Percentiles rank a stretch among this genome's conserved stretches.
Conservation (phyloP, 2,329 filamentous ascomycete genomes). For the Penicillium paneum region DNA sequence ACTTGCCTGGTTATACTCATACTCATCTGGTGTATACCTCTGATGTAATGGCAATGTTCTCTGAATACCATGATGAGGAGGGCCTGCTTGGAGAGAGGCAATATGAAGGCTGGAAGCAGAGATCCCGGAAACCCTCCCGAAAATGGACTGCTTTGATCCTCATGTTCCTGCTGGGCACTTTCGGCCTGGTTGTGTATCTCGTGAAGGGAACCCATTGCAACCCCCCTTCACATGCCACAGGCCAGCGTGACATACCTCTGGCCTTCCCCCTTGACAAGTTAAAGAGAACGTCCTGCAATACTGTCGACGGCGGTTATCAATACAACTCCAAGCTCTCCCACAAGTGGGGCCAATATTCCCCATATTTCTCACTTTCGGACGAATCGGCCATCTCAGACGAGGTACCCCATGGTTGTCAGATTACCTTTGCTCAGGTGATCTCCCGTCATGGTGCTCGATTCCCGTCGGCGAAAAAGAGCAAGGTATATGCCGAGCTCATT, state of each 20-base stretch:
- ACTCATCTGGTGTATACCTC: neutral
- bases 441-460: slow-evolving; percentile 82
- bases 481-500: slow-evolving; percentile 62
- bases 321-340: slow-evolving; percentile 62
- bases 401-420: slow-evolving; percentile 64
- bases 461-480: slow-evolving; percentile 68
- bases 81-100: slow-evolving; percentile 1
- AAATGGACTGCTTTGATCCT: slow-evolving; percentile 4
- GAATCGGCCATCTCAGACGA: slow-evolving; percentile 61
- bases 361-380: slow-evolving; percentile 66
- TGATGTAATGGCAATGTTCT: slow-evolving; percentile 4
- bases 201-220: slow-evolving; percentile 7
- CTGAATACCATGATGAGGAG: slow-evolving; percentile 6
- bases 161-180: slow-evolving; percentile 3
- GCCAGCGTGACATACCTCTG: neutral
- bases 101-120: neutral
- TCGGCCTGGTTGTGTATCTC: slow-evolving; percentile 7
- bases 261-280: neutral
- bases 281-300: slow-evolving; percentile 47
- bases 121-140: neutral
- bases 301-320: slow-evolving; percentile 56
- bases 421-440: slow-evolving; percentile 77
- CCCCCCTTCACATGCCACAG: neutral
- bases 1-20: neutral
- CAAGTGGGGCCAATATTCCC: slow-evolving; percentile 83